Base-by-base conservation (phyloP, 2,329 filamentous ascomycete species). In the Aspergillus bombycis region DNA sequence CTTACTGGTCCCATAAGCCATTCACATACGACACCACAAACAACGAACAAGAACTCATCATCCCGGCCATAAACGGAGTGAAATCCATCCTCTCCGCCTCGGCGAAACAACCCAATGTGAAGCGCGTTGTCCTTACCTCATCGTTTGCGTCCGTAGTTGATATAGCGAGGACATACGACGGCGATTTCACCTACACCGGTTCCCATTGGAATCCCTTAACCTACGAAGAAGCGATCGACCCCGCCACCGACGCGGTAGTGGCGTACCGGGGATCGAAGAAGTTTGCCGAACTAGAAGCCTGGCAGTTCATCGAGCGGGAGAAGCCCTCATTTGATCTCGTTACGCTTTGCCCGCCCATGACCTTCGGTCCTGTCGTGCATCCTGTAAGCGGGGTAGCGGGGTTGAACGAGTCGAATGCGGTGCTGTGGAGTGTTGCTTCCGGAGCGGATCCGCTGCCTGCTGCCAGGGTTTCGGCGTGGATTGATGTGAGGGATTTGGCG, bases 401-500 rank as follows among this genome's bases (percentile, higher is more conserved):
- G 1, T 70, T 83, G 7, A 83, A 83, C 61, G 78, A 81, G 62
- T 80, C 79, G 6, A 82, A 81, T 64, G 71, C 74, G 1, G 76
- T 75, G 67, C 67, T 83, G 0, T 82, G 80, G 80, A 75, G 72
- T 43, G 71, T 82, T 12, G 77, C 78, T 0, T 72, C 58, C 0
- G 79, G 78, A 5, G 68, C 66, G 34, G 67, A 54, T 14, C 52
- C 65, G 6, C 60, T 83, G 0, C 81, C 81, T 0, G 67, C 75
- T 1, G 72, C 78, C 12, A 56, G 62, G 11, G 65, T 68, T 2
- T 57, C 65, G 12, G 64, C 63, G 19, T 84, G 79, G 79, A 76
- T 82, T 23, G 82, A 84, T 61, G 82, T 83, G 5, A 68, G 82
- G 21, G 81, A 83, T 63, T 69, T 84, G 5, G 81, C 82, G 0